Base-by-base conservation (phyloP, 2,329 filamentous ascomycete species). In the Diaporthe destruens region DNA sequence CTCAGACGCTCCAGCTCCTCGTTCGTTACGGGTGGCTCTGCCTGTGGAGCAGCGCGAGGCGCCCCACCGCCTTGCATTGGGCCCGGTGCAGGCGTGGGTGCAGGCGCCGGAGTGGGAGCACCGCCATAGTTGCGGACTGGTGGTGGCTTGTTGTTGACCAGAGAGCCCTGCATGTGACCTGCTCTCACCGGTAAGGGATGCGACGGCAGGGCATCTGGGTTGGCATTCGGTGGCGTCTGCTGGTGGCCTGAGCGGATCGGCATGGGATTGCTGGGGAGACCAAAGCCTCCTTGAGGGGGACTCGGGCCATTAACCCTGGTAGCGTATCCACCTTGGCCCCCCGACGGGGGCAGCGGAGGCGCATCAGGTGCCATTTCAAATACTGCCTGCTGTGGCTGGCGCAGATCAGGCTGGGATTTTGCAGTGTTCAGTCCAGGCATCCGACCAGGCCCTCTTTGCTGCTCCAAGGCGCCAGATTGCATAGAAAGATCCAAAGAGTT, bases 1-100 rank as follows among this genome's bases (percentile, higher is more conserved):
- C 94, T 91, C 11, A 98, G 84, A 29, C 87, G 87, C 76, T 97
- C 93, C 9, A 99, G 85, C 80, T 97, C 94, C 55, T 93, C 90
- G 2, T 88, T 84, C 0, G 95, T 98, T 5, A 98, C 92, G 0
- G 92, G 92, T 2, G 84, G 75, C 49, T 83, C 81, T 4, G 79
- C 76, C 49, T 82, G 79, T n/a, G 77, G 72, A 75, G 75, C 80
- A 71, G 72, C 78, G 20, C 63, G 34, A 66, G 65, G 36, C 8
- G 47, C 44, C 5, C 66, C 54, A 9, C 57, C 29, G 16, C 49
- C 53, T 53, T 72, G 66, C 42, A 66, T 49, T 32, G 59, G 47
- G n/a, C 34, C 36, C 75, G 76, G 78, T 23, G 79, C 69, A 63
- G 76, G 72, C 14, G 81, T 18, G 18, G 68, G 68, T n/a, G 59